These are phyloP conservation scores for slime mould (Dictyostelium discoideum) DNA, from an alignment of 78 protist genomes.

Conservation along the genomic window DNA sequence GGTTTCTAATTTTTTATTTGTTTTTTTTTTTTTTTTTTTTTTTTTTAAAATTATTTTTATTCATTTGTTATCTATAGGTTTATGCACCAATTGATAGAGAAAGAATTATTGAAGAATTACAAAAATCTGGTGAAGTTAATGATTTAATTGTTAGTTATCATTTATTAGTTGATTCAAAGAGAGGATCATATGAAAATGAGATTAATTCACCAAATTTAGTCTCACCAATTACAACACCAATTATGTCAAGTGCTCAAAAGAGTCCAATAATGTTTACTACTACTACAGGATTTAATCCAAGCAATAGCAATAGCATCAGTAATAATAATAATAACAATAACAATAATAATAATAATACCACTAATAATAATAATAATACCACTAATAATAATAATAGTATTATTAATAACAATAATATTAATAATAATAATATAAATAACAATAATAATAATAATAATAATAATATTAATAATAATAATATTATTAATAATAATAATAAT, in stretches of 20 bases:
- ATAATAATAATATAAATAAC: background rate
- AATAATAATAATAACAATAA: background rate
- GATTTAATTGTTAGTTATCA: constrained; percentile 74
- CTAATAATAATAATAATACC: background rate
- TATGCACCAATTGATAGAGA: constrained; percentile 28
- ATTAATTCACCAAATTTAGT: background rate
- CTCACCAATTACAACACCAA: background rate
- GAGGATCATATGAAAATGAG: constrained; percentile 33
- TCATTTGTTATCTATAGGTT: background rate
- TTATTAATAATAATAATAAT: background rate
- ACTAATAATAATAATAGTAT: background rate
- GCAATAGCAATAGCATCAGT: background rate
- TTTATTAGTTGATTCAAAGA: constrained; percentile 50
- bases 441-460: background rate
- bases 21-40: background rate
- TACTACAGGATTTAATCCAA: background rate
- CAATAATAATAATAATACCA: background rate
- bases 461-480: background rate
- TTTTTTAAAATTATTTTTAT: too few species aligned
- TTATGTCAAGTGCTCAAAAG: background rate
- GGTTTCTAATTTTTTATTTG: background rate
- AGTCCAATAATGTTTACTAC: background rate
- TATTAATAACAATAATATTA: background rate
- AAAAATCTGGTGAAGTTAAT: constrained; percentile 60
- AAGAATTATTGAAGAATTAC: constrained; percentile 37